These are phyloP conservation scores for Aspergillus floridensis DNA, from an alignment of 2,329 filamentous ascomycete species.

Conservation along the genomic window DNA sequence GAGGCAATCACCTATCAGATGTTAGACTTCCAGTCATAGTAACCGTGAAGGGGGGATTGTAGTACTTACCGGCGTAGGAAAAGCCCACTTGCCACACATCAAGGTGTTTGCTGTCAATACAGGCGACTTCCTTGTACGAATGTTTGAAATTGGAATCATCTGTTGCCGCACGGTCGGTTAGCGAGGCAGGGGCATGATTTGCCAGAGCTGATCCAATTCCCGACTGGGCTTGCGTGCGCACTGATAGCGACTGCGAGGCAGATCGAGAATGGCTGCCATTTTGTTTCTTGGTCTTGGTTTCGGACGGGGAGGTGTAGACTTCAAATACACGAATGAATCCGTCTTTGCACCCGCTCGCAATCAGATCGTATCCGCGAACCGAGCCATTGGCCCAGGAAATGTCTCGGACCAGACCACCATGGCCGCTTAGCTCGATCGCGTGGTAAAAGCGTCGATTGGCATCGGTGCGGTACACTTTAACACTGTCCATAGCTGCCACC, in stretches of 20 bases:
- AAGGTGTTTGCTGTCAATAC: slow-evolving; percentile 44
- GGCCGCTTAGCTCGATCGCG: slow-evolving; percentile 70
- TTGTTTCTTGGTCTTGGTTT: slow-evolving; percentile 26
- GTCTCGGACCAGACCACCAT: slow-evolving; percentile 77
- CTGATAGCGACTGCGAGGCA: slow-evolving; percentile 27
- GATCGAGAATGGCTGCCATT: slow-evolving; percentile 29
- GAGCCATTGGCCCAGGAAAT: slow-evolving; percentile 91
- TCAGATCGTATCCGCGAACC: slow-evolving; percentile 81
- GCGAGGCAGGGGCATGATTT: slow-evolving; percentile 31
- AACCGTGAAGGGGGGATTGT: background rate
- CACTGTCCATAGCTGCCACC: slow-evolving; percentile 79
- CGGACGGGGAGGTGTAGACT: slow-evolving; percentile 38
- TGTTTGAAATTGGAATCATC: slow-evolving; percentile 42
- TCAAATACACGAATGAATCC: slow-evolving; percentile 87
- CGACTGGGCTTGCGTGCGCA: slow-evolving; percentile 37
- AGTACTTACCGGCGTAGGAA: slow-evolving; percentile 40
- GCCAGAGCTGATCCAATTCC: slow-evolving; percentile 44
- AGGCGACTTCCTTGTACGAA: slow-evolving; percentile 42
- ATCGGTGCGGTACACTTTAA: slow-evolving; percentile 78
- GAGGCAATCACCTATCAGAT: slow-evolving; percentile 40
- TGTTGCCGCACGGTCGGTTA: slow-evolving; percentile 32
- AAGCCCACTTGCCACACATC: slow-evolving; percentile 48
- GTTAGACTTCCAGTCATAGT: background rate
- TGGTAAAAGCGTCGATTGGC: slow-evolving; percentile 77
- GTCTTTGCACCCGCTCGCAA: slow-evolving; percentile 91